Percentiles rank a stretch among this genome's conserved stretches.
Evolutionary conservation across 2,329 filamentous ascomycete species (phyloP).

Genomic region (Aspergillus tamarii): DNA sequence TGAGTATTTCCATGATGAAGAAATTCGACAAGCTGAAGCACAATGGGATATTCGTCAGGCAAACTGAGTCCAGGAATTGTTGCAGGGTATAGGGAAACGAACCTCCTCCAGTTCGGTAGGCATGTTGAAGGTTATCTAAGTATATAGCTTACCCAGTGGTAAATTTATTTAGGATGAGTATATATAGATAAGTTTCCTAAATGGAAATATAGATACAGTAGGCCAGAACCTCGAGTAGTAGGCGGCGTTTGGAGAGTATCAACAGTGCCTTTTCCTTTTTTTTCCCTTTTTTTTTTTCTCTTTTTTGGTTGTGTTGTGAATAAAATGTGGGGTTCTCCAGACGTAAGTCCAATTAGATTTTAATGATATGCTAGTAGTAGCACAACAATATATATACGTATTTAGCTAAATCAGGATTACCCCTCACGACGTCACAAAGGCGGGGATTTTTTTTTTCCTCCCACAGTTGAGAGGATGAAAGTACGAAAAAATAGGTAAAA

Average conservation of each 20-base stretch:
- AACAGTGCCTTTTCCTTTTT: background rate
- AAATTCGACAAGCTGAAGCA: constrained; percentile 68
- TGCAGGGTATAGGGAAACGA: constrained; percentile 23
- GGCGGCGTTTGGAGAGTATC: background rate
- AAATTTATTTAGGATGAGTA: background rate
- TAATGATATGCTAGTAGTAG: too few species aligned
- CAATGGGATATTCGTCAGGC: background rate
- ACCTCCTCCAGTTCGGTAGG: constrained; percentile 78
- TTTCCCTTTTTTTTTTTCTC: background rate
- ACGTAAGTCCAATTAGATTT: background rate
- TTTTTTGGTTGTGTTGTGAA: background rate
- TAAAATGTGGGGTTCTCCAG: background rate
- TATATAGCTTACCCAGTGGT: background rate
- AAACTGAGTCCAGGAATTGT: background rate
- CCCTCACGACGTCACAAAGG: background rate
- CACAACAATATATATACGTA: too few species aligned
- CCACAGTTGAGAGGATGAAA: too few species aligned
- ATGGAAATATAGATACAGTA: background rate
- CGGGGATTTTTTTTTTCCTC: background rate
- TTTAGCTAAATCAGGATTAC: too few species aligned
- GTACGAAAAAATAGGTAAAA: too few species aligned
- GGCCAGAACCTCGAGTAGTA: background rate
- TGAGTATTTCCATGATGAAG: constrained; percentile 90
- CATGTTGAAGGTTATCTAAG: constrained; percentile 57
- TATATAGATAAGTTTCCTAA: background rate